Percentiles rank a stretch among this genome's conserved stretches.
phyloP scores from a whole-genome alignment of 1,284 basidiomycete genomes.

The Taiwanofungus camphoratus region DNA sequence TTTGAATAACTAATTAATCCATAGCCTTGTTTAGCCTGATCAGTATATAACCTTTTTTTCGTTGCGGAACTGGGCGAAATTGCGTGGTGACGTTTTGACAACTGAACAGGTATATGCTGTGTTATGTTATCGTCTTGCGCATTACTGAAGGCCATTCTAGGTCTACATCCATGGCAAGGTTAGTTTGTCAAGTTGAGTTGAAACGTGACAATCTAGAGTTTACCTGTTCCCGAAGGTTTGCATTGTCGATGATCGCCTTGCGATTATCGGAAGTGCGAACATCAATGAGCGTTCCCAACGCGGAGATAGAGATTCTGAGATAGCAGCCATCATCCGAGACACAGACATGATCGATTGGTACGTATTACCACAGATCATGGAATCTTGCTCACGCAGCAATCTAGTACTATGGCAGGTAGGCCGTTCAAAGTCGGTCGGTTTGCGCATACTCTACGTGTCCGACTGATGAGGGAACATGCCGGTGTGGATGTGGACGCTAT shows the following conservation, averaged over 20 bases:
- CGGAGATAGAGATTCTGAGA: conserved; percentile 95
- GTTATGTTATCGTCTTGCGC: neutral
- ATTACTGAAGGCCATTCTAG: conserved; percentile 27
- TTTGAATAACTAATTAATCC: too few relatives aligned
- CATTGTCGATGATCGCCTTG: conserved; percentile 93
- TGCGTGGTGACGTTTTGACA: conserved; percentile 79
- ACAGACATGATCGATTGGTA: conserved; percentile 94
- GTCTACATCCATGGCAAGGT: conserved; percentile 88
- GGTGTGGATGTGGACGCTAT: conserved; percentile 93
- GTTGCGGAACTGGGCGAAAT: conserved; percentile 90
- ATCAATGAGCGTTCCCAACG: conserved; percentile 97
- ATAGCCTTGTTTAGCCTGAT: conserved; percentile 51
- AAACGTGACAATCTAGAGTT: too few relatives aligned
- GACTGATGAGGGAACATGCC: conserved; percentile 95
- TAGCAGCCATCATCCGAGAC: conserved; percentile 90
- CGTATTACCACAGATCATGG: conserved; percentile 17
- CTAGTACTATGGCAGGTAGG: conserved; percentile 87
- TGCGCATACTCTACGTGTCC: conserved; percentile 89
- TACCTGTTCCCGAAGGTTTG: conserved; percentile 43
- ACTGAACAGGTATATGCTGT: conserved; percentile 73
- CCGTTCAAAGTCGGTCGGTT: conserved; percentile 96
- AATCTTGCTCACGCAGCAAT: conserved; percentile 9
- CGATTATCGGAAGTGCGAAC: conserved; percentile 98
- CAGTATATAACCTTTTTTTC: conserved; percentile 93
- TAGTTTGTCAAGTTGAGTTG: conserved; percentile 2